These are phyloP conservation scores for Neostapfia colusana DNA, from an alignment of 176 grass and related monocot species.

Conservation along the genomic window DNA sequence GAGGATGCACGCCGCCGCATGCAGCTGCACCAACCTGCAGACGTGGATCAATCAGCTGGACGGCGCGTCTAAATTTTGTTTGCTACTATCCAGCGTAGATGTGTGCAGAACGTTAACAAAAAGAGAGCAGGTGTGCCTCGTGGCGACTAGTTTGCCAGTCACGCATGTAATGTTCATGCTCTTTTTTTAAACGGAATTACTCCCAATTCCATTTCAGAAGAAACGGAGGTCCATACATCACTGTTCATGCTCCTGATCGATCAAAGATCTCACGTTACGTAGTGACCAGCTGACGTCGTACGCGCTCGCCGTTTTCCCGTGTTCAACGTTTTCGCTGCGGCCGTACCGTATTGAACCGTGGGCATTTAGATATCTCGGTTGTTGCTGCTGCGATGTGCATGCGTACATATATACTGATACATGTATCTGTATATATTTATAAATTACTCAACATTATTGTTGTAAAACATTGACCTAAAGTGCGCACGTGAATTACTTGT, in stretches of 20 bases:
- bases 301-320: neutral
- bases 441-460: no score
- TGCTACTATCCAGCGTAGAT: neutral
- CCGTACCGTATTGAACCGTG: neutral
- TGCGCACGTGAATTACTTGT: no score
- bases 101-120: constrained; percentile 32
- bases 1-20: neutral
- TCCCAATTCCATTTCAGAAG: no score
- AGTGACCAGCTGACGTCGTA: neutral
- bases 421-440: no score
- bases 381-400: neutral
- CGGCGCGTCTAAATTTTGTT: neutral
- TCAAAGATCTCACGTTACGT: neutral
- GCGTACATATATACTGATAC: neutral
- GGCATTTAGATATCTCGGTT: neutral
- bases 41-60: neutral
- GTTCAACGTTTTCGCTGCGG: constrained; percentile 41
- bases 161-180: neutral
- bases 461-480: no score
- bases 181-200: no score
- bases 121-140: neutral
- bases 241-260: neutral
- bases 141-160: neutral
- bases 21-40: neutral
- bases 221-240: no score